These are phyloP conservation scores for Mallotus repandus DNA, from an alignment of 441 rosid genomes.

Conservation along the genomic window DNA sequence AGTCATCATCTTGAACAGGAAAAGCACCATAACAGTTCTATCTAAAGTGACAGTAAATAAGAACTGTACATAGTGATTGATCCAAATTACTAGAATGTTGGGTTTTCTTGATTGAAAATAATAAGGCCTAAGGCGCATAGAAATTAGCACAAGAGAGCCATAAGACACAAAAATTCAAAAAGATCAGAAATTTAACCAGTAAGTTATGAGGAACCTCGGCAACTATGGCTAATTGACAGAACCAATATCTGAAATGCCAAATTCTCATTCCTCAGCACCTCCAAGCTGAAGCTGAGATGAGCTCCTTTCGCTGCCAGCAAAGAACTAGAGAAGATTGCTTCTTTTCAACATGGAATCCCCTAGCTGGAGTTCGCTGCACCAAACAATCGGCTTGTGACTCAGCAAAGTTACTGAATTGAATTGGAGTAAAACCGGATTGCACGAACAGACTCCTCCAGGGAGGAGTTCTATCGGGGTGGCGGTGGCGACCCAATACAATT, in stretches of 20 bases:
- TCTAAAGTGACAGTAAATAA: constrained; percentile 24
- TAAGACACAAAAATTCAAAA: constrained; percentile 26
- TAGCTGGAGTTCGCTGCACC: constrained; percentile 50
- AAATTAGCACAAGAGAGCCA: constrained; percentile 46
- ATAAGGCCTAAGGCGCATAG: constrained; percentile 40
- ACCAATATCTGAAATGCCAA: constrained; percentile 10
- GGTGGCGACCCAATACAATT: constrained; percentile 46
- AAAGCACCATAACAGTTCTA: constrained; percentile 16
- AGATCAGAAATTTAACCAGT: constrained; percentile 34
- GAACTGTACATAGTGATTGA: constrained; percentile 34
- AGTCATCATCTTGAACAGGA: constrained; percentile 20
- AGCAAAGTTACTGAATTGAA: constrained; percentile 57
- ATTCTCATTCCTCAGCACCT: constrained; percentile 38
- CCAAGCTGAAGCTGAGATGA: constrained; percentile 66
- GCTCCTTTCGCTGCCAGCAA: constrained; percentile 65
- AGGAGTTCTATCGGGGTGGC: constrained; percentile 36
- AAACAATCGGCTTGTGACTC: constrained; percentile 69
- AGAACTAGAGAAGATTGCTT: constrained; percentile 55
- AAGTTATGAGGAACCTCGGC: constrained; percentile 36
- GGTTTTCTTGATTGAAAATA: constrained; percentile 41
- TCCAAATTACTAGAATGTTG: constrained; percentile 34
- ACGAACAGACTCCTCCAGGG: constrained; percentile 44
- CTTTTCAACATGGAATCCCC: constrained; percentile 71
- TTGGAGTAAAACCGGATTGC: constrained; percentile 51
- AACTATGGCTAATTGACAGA: constrained; percentile 19